phyloP scores from a whole-genome alignment of 345 rosid species.

The Iberis pinnata region DNA sequence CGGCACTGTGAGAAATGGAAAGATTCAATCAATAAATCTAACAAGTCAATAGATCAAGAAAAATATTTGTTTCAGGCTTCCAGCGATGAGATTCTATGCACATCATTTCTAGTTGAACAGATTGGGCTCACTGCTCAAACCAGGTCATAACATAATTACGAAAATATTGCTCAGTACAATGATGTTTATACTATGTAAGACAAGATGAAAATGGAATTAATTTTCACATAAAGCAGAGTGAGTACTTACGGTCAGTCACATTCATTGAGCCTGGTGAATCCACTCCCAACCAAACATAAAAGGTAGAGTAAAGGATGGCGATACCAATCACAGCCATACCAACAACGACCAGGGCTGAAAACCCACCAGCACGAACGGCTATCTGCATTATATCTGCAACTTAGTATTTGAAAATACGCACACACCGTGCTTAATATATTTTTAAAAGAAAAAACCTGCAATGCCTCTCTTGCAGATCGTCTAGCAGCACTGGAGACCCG shows the following conservation, averaged over 20 bases:
- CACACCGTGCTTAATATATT: conserved; percentile 20
- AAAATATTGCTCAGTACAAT: conserved; percentile 1
- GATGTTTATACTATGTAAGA: conserved; percentile 8
- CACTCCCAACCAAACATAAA: conserved; percentile 91
- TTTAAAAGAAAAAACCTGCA: conserved; percentile 70
- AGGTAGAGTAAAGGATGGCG: conserved; percentile 84
- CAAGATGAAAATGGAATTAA: background rate
- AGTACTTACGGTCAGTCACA: conserved; percentile 80
- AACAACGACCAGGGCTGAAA: conserved; percentile 95
- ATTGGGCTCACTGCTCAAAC: too few species aligned
- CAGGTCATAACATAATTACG: background rate
- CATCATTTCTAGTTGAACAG: too few species aligned
- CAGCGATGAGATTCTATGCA: conserved; percentile 1
- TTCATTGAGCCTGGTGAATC: conserved; percentile 78
- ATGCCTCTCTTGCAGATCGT: conserved; percentile 96
- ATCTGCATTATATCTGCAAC: conserved; percentile 42
- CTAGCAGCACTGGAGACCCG: conserved; percentile 98
- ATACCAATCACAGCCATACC: conserved; percentile 97
- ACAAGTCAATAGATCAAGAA: conserved; percentile 1
- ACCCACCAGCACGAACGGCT: conserved; percentile 97
- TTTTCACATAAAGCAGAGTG: conserved; percentile 11
- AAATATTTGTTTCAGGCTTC: background rate
- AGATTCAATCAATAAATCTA: conserved; percentile 21
- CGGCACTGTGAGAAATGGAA: conserved; percentile 59
- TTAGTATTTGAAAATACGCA: conserved; percentile 24